Base-by-base conservation (phyloP, 2,329 filamentous ascomycete genomes). In the Passalora sequoiae region DNA sequence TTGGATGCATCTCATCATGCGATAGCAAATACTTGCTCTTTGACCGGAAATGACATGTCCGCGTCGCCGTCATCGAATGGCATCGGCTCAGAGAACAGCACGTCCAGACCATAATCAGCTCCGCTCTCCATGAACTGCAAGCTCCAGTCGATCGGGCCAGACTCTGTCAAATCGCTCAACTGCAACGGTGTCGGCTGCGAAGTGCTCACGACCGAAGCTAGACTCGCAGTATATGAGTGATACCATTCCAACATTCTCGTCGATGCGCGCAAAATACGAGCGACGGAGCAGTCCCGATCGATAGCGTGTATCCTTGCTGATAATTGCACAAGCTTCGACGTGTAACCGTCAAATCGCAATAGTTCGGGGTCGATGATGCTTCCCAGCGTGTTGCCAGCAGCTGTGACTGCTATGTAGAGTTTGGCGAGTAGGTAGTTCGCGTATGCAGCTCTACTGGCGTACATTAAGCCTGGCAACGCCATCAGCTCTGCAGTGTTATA, bases 371-470 rank as follows among this genome's bases (percentile, higher is more conserved):
- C 51, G 28, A 63, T 46, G 25, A 61, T 51, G 5, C 47, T 29
- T 9, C 58, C 54, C 13, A 51, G 53, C 3, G 59, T 58, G 43
- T 56, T 60, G 12, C 55, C 54, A 10, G 44, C 42, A 3, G 49
- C 53, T 2, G 54, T 56, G 3, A 51, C 44, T 6, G 58, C 57
- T 15, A 60, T 54, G 42, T 60, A 55, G 6, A 58, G 38, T 38
- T 58, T 60, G n/a, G 52, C 36, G 6, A 61, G 49, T 2, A 56
- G 37, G 32, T 54, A 59, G 9, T 54, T 44, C 3, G 54, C 53
- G 36, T 59, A 60, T 7, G 52, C 47, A 15, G 54, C 49, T 37
- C 59, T 46, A 12, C 56, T 45, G 15, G 51, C 42, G 21, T 50
- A 54, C 8, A 59, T 20, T 9, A 59, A 37, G 21, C 44, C 48